Evolutionary conservation across 1,284 basidiomycete genomes (phyloP).

Genomic region (Ganoderma boninense): DNA sequence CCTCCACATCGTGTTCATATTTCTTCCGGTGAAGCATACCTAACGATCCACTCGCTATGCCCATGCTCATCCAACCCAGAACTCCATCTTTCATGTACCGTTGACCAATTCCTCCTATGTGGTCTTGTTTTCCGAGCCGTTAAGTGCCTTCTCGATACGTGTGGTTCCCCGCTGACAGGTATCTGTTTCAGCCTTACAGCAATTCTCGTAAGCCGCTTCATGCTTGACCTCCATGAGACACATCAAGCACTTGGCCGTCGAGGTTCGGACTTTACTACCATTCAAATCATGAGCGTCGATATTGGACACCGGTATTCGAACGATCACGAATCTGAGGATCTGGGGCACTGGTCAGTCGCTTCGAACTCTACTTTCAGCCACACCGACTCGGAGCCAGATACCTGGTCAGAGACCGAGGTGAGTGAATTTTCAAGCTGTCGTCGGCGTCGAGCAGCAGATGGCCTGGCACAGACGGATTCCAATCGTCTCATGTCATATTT

Average conservation of each 20-base stretch:
- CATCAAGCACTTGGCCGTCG: background rate
- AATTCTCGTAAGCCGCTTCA: background rate
- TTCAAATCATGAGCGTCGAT: background rate
- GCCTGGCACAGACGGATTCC: background rate
- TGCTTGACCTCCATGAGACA: slow-evolving; percentile 3
- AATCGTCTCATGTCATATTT: background rate
- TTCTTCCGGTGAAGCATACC: background rate
- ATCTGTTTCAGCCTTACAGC: background rate
- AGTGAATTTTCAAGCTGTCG: background rate
- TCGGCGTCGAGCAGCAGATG: background rate
- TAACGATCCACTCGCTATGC: accelerated
- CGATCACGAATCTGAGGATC: background rate
- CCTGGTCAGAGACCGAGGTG: background rate
- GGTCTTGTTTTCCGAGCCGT: background rate
- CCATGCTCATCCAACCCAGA: background rate
- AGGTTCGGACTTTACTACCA: background rate
- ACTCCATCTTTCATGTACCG: background rate
- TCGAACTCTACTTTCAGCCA: background rate
- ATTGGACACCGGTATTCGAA: background rate
- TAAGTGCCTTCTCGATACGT: background rate
- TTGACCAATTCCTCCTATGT: background rate
- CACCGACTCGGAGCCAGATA: background rate
- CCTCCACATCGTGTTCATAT: background rate
- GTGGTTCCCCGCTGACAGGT: background rate
- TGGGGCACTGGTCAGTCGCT: background rate